These are phyloP conservation scores for Parascedosporium putredinis DNA, from an alignment of 2,329 filamentous ascomycete species.

Conservation along the genomic window DNA sequence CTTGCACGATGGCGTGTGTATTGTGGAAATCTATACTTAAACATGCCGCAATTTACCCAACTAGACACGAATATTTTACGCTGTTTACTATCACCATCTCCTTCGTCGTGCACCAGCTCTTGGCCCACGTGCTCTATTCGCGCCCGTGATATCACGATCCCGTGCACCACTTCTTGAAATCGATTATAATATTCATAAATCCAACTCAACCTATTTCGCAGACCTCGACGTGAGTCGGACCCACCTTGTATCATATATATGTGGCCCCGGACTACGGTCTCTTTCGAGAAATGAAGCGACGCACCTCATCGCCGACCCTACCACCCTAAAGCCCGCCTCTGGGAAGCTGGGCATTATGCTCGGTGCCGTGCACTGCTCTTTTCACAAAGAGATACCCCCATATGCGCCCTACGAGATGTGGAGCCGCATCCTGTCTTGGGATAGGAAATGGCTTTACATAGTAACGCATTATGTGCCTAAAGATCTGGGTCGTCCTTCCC, in stretches of 20 bases:
- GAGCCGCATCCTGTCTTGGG: constrained; percentile 61
- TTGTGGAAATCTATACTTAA: no score
- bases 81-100: constrained; percentile 43
- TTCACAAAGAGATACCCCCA: constrained; percentile 62
- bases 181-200: constrained; percentile 80
- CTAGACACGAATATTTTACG: constrained; percentile 48
- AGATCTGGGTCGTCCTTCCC: constrained; percentile 43
- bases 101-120: constrained; percentile 37
- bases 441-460: constrained; percentile 73
- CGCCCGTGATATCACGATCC: constrained; percentile 55
- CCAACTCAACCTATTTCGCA: constrained; percentile 75
- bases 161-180: constrained; percentile 65
- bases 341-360: constrained; percentile 54
- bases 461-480: constrained; percentile 62
- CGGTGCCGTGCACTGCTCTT: constrained; percentile 63
- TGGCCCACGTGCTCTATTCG: constrained; percentile 58
- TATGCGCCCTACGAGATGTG: constrained; percentile 65
- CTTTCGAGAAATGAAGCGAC: constrained; percentile 38
- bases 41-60: not conserved
- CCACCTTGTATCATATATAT: constrained; percentile 63
- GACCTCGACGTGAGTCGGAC: constrained; percentile 78
- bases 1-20: no score
- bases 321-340: constrained; percentile 35
- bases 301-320: constrained; percentile 39
- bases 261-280: constrained; percentile 46